Evolutionary conservation across 495 filamentous ascomycete species (phyloP), one percentile per base, ranked within the genome.

Genomic region (Neurospora sp.): DNA sequence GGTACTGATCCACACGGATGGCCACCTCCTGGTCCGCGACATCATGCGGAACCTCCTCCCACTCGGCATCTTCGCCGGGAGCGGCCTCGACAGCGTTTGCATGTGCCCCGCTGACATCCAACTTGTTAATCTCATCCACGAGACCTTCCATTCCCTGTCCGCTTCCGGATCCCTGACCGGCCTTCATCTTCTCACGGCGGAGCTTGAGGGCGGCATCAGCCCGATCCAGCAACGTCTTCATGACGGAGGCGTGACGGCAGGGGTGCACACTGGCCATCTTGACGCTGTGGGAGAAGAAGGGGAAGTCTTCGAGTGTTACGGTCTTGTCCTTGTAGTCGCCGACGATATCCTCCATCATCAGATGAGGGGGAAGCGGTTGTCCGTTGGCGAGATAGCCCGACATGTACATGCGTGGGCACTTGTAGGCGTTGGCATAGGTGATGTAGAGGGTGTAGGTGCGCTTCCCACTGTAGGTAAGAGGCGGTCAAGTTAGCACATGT

Each of bases 291-390:
- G 92, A 91, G 78, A 93, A 94, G 86, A 94, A 96, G 35, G 94
- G 94, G 81, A 99, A 99, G 80, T 97, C 93, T 82, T 99, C 96
- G 48, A 98, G 89, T 18, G 96, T 99, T 73, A 99, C 96, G 9
- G 96, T 99, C 85, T 99, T 99, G 84, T 98, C 95, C 80, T 97
- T 97, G 86, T 99, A 99, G 86, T 99, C 96, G 77, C 96, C 95
- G 39, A 98, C 92, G 77, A 99, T 98, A 78, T 99, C 96, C 79
- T 99, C 96, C 92, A 98, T 97, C 96, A 99, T 98, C 35, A 91
- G 86, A 35, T 91, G 88, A 3, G 96, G 96, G 7, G 92, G 88
- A 35, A 98, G 92, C 6, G 97, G 94, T 75, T 93, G 89, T 31
- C 92, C 91, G 72, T 89, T 88, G n/a, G 92, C 88, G 4, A 88